phyloP scores from a whole-genome alignment of 495 filamentous ascomycete species.

The Neurospora hispaniola region DNA sequence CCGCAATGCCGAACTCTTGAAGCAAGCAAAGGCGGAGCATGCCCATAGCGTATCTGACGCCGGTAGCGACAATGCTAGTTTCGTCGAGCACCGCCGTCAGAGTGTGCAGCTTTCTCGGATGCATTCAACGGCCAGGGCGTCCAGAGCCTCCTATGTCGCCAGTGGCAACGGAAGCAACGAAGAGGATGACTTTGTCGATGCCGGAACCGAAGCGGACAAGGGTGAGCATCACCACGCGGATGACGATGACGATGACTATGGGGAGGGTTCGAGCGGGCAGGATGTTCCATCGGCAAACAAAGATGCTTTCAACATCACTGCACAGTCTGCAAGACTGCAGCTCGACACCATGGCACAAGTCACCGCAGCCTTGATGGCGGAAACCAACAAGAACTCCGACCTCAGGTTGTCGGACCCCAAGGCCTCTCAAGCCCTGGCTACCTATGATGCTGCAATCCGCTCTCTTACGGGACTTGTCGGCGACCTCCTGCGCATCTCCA shows the following conservation, averaged over 20 bases:
- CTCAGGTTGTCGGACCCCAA: conserved; percentile 63
- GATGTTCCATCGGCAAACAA: conserved; percentile 63
- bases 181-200: conserved; percentile 34
- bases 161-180: conserved; percentile 31
- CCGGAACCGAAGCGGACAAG: conserved; percentile 23
- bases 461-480: conserved; percentile 80
- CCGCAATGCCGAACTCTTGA: conserved; percentile 63
- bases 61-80: conserved; percentile 42
- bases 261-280: conserved; percentile 70
- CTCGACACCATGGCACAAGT: conserved; percentile 81
- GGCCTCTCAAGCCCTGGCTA: conserved; percentile 65
- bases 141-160: conserved; percentile 17
- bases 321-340: conserved; percentile 87
- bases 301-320: conserved; percentile 91
- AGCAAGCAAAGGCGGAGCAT: conserved; percentile 47
- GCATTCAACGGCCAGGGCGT: conserved; percentile 24
- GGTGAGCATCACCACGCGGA: conserved; percentile 20
- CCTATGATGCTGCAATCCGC: conserved; percentile 81
- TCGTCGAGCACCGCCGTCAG: conserved; percentile 29
- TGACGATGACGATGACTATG: conserved; percentile 76
- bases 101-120: conserved; percentile 36
- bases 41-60: conserved; percentile 27
- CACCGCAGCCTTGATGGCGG: conserved; percentile 64
- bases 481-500: conserved; percentile 80
- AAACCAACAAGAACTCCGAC: conserved; percentile 57